Evolutionary conservation across 2,329 filamentous ascomycete species (phyloP).

Genomic region (Coniochaeta sp.): DNA sequence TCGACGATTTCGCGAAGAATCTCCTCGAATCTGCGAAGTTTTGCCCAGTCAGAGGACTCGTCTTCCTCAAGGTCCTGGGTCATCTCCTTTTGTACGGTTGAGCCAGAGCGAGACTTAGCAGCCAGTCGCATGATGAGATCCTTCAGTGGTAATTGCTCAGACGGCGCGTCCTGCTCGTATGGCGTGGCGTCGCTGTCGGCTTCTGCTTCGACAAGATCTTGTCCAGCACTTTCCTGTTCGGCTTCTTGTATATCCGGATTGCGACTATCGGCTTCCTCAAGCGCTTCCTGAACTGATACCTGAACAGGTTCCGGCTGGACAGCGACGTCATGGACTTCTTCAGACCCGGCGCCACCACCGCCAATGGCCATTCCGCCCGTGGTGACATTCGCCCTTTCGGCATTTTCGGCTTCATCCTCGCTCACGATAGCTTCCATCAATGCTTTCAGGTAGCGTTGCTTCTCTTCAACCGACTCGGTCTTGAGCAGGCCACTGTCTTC

Average conservation of each 20-base stretch:
- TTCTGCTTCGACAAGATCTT: conserved; percentile 14
- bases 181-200: conserved; percentile 11
- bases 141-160: conserved; percentile 24
- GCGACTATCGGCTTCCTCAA: not conserved
- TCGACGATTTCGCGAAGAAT: conserved; percentile 42
- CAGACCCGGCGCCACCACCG: conserved; percentile 6
- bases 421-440: conserved; percentile 40
- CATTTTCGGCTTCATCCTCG: conserved; percentile 6
- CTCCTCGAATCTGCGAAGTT: conserved; percentile 41
- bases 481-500: conserved; percentile 45
- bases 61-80: conserved; percentile 13
- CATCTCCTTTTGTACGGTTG: conserved; percentile 8
- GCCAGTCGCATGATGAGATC: conserved; percentile 46
- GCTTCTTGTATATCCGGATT: not conserved
- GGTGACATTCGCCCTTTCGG: conserved; percentile 2
- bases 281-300: conserved; percentile 2
- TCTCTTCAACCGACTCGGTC: conserved; percentile 36
- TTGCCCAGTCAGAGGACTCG: conserved; percentile 21
- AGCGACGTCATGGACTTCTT: conserved; percentile 6
- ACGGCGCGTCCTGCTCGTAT: not conserved
- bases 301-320: not conserved
- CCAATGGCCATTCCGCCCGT: conserved; percentile 9
- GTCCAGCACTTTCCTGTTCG: conserved; percentile 15
- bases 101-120: conserved; percentile 31
- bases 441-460: conserved; percentile 38